Conservation (phyloP, 2,329 filamentous ascomycete genomes). For the Clonostachys rosea region DNA sequence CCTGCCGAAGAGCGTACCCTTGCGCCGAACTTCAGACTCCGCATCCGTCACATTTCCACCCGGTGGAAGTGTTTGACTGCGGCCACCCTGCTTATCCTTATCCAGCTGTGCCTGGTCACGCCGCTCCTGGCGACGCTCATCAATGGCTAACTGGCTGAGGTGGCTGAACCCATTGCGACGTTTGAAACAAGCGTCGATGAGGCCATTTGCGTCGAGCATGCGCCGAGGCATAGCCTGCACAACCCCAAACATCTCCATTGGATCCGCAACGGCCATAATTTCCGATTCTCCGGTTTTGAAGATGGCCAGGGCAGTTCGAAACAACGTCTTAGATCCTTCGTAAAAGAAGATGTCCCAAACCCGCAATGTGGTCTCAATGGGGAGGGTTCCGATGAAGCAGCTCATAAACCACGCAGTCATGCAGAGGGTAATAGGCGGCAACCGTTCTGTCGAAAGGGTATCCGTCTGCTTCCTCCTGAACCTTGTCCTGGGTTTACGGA, state of each 20-base stretch:
- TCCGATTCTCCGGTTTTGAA: constrained; percentile 84
- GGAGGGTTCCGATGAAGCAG: constrained; percentile 87
- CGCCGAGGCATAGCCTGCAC: constrained; percentile 82
- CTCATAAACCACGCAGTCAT: constrained; percentile 99
- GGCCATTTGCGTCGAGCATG: constrained; percentile 73
- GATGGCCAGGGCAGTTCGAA: constrained; percentile 83
- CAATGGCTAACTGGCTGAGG: constrained; percentile 76
- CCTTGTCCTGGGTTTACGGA: constrained; percentile 29
- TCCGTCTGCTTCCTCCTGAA: constrained; percentile 31
- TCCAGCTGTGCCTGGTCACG: constrained; percentile 48
- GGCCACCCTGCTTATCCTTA: constrained; percentile 10
- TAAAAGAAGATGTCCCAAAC: constrained; percentile 97
- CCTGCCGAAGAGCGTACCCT: constrained; percentile 39
- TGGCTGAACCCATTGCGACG: constrained; percentile 77
- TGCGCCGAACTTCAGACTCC: constrained; percentile 24
- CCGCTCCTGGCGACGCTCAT: constrained; percentile 68
- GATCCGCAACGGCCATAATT: constrained; percentile 74
- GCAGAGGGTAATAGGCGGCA: constrained; percentile 87
- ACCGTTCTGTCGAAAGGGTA: constrained; percentile 41
- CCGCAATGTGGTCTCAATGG: constrained; percentile 84
- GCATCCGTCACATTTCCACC: constrained; percentile 22
- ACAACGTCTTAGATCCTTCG: constrained; percentile 89
- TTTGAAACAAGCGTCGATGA: constrained; percentile 81
- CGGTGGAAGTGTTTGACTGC: constrained; percentile 14
- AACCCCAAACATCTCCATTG: constrained; percentile 94